Percentiles rank a stretch among this genome's conserved stretches.
Conservation (phyloP, 2,329 filamentous ascomycete genomes). For the Aspergillus fumigatus region DNA sequence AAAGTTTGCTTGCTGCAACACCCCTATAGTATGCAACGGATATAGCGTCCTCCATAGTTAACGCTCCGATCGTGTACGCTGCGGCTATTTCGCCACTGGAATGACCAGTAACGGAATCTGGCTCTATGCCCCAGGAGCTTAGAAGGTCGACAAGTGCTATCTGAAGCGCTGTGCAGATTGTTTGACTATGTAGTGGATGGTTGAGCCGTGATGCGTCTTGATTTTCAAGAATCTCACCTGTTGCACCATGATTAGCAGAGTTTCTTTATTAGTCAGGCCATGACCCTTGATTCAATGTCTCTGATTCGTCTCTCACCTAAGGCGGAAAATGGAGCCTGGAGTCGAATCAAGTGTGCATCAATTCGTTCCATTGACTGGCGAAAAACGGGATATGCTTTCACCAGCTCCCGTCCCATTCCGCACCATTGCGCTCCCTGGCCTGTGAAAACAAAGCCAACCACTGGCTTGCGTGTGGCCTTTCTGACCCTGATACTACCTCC, state of each 20-base stretch:
- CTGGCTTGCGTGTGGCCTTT: constrained; percentile 7
- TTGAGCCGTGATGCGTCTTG: constrained; percentile 5
- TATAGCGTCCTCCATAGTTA: constrained; percentile 20
- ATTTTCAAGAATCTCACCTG: constrained; percentile 10
- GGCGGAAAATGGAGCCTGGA: constrained; percentile 17
- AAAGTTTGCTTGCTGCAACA: constrained; percentile 7
- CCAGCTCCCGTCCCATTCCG: constrained; percentile 27
- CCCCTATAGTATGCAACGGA: constrained; percentile 22
- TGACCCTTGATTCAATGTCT: background rate
- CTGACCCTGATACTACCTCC: constrained; percentile 1
- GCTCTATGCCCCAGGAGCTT: constrained; percentile 14
- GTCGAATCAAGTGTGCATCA: constrained; percentile 3
- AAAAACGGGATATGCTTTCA: constrained; percentile 18
- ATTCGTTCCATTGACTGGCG: constrained; percentile 10
- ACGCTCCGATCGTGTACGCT: constrained; percentile 23
- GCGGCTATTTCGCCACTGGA: constrained; percentile 27
- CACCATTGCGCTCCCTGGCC: constrained; percentile 34
- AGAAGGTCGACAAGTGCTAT: constrained; percentile 24
- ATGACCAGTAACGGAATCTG: constrained; percentile 21
- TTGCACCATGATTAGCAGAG: background rate
- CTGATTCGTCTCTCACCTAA: constrained; percentile 10
- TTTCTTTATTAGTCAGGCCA: no score
- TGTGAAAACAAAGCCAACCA: constrained; percentile 25
- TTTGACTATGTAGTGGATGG: constrained; percentile 15
- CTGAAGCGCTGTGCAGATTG: constrained; percentile 22